Evolutionary conservation across 805 yeast species (phyloP).

Genomic region (Schwanniomyces occidentalis): DNA sequence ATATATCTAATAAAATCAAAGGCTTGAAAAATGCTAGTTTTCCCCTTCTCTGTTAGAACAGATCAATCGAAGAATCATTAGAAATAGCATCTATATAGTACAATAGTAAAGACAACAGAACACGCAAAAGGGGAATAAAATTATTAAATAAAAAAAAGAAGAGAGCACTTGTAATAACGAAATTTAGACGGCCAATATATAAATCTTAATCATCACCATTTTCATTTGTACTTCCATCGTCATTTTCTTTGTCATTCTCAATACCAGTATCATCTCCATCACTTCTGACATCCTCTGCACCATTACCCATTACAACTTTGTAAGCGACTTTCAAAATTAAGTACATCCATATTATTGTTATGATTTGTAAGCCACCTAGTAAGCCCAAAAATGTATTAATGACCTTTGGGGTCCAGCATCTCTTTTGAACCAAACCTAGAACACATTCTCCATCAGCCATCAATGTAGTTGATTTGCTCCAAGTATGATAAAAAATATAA

Average conservation of each 20-base stretch:
- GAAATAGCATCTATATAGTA: too few relatives aligned
- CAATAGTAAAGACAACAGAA: too few relatives aligned
- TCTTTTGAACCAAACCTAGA: constrained; percentile 30
- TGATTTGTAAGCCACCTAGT: constrained; percentile 63
- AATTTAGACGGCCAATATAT: background rate
- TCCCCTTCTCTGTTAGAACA: background rate
- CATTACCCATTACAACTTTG: constrained; percentile 66
- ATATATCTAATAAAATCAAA: too few relatives aligned
- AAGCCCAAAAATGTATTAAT: constrained; percentile 52
- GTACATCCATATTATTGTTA: constrained; percentile 72
- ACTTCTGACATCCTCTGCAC: constrained; percentile 86
- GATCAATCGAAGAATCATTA: too few relatives aligned
- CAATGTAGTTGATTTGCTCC: constrained; percentile 32
- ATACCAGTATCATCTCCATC: constrained; percentile 65
- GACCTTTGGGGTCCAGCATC: constrained; percentile 52
- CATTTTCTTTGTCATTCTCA: constrained; percentile 19
- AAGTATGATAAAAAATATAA: constrained; percentile 62
- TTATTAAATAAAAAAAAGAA: background rate
- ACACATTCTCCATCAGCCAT: constrained; percentile 49
- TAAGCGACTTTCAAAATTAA: constrained; percentile 69
- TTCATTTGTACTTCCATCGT: background rate
- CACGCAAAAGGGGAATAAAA: too few relatives aligned
- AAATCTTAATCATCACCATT: background rate
- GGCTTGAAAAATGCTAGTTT: too few relatives aligned
- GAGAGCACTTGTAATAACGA: constrained; percentile 1